These are phyloP conservation scores for Acacia pycnantha DNA, from an alignment of 331 rosid genomes.

Conservation along the genomic window DNA sequence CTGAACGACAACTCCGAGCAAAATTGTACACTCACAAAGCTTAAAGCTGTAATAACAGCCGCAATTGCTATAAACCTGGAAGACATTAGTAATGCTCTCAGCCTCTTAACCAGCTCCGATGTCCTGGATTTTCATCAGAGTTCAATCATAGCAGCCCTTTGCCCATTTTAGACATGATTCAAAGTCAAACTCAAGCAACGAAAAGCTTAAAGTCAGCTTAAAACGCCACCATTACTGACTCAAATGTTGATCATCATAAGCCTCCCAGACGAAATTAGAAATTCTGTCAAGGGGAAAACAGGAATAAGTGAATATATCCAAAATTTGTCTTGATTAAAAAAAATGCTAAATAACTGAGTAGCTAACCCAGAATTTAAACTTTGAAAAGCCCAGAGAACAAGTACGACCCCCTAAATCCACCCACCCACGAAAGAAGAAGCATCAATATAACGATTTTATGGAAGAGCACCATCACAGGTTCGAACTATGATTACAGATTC, in stretches of 20 bases:
- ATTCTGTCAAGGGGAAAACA: constrained; percentile 30
- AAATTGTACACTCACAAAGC: constrained; percentile 72
- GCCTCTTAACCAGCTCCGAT: constrained; percentile 43
- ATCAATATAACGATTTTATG: background rate
- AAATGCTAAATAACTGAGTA: background rate
- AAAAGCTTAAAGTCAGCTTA: constrained; percentile 37
- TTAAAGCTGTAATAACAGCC: constrained; percentile 61
- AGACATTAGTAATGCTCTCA: constrained; percentile 61
- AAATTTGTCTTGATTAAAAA: background rate
- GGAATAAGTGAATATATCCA: background rate
- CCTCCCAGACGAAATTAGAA: constrained; percentile 31
- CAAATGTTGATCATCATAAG: constrained; percentile 21
- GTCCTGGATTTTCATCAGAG: constrained; percentile 63
- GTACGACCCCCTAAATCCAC: background rate
- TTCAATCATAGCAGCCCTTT: constrained; percentile 38
- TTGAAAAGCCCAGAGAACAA: background rate
- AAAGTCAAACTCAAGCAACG: constrained; percentile 34
- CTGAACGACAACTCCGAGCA: constrained; percentile 70
- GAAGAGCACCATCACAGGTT: background rate
- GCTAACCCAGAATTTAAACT: background rate
- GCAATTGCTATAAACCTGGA: constrained; percentile 61
- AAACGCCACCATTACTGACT: constrained; percentile 27
- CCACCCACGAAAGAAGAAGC: background rate
- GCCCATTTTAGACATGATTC: constrained; percentile 35
- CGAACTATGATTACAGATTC: background rate